Base-by-base conservation (phyloP, 495 filamentous ascomycete species). In the Melanomma pulvis-pyrius region DNA sequence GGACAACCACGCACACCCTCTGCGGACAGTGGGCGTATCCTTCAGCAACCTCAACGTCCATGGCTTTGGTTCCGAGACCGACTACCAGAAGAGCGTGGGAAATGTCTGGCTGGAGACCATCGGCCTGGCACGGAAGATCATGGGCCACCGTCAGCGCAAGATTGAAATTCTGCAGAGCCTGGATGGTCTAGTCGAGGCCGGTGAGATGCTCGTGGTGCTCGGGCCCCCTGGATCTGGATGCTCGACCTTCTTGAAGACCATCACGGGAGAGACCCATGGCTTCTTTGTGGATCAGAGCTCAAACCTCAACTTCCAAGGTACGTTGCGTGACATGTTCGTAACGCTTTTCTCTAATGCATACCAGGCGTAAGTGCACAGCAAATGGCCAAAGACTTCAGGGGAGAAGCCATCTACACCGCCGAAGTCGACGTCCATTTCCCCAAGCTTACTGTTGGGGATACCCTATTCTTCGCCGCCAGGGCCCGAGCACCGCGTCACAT, bases 141-240 rank as follows among this genome's bases (percentile, higher is more conserved):
- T 77, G 51, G 82, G 69, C 19, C 74, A 77, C 28, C 79, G 80
- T 6, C 80, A 83, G 73, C 76, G 84, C 41, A 82, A 84, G 73
- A 87, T 89, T 74, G 79, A 90, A 36, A 92, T 93, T 60, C 78
- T 94, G 30, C 84, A 84, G 29, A 77, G 85, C 30, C 91, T 93
- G 69, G 87, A 90, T 56, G 91, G 90, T 1, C 72, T 92, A 7
- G 80, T 93, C 1, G 83, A 84, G 67, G 85, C 83, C 25, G 91
- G 91, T 15, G 91, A 94, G 78, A 92, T 91, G 87, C 78, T 94
- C 44, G 80, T 93, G 19, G 90, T 93, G 0, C 81, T 93, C 22
- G 91, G 90, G 19, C 85, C 87, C 24, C 91, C 91, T 15, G 91
- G 64, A 56, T 83, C 83, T 62, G 88, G 89, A 26, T 90, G 87